phyloP scores from a whole-genome alignment of 1,284 basidiomycete genomes.

The Retiboletus fuscus region DNA sequence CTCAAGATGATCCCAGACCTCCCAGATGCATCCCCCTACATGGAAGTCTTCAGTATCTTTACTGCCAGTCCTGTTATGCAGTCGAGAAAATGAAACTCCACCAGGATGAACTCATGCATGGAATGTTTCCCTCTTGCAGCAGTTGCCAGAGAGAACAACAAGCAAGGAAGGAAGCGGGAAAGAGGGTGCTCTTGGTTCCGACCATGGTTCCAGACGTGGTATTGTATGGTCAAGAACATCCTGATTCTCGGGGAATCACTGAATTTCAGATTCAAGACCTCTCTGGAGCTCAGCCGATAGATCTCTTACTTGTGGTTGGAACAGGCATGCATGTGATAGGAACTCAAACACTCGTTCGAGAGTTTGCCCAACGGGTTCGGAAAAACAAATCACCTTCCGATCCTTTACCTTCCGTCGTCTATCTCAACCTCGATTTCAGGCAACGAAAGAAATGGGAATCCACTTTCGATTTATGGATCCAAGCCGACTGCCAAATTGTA shows the following conservation, averaged over 20 bases:
- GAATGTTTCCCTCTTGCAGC: slow-evolving; percentile 13
- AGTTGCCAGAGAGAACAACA: neutral
- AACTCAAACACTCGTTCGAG: slow-evolving; percentile 23
- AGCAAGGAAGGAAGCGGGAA: slow-evolving; percentile 1
- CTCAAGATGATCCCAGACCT: too few species aligned
- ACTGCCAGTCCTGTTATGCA: slow-evolving; percentile 24
- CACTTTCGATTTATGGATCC: slow-evolving; percentile 21
- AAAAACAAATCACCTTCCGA: neutral
- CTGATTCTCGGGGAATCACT: neutral
- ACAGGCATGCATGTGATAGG: slow-evolving; percentile 31
- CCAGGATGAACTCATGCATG: neutral
- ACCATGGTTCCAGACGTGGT: slow-evolving; percentile 26
- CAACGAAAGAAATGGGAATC: slow-evolving; percentile 21
- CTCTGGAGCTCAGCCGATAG: neutral
- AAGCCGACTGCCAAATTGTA: slow-evolving; percentile 29
- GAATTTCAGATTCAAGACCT: slow-evolving; percentile 27
- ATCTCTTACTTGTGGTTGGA: slow-evolving; percentile 26
- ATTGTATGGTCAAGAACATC: slow-evolving; percentile 27
- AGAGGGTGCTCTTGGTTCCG: neutral
- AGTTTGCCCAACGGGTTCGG: slow-evolving; percentile 3
- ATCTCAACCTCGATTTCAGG: slow-evolving; percentile 26
- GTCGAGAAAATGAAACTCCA: slow-evolving; percentile 7
- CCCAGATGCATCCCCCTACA: slow-evolving; percentile 12
- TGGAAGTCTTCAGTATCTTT: slow-evolving; percentile 23
- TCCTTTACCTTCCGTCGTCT: neutral